Percentiles rank a stretch among this genome's conserved stretches.
phyloP scores from a whole-genome alignment of 2,329 filamentous ascomycete genomes.

The Lecanicillium sp. region DNA sequence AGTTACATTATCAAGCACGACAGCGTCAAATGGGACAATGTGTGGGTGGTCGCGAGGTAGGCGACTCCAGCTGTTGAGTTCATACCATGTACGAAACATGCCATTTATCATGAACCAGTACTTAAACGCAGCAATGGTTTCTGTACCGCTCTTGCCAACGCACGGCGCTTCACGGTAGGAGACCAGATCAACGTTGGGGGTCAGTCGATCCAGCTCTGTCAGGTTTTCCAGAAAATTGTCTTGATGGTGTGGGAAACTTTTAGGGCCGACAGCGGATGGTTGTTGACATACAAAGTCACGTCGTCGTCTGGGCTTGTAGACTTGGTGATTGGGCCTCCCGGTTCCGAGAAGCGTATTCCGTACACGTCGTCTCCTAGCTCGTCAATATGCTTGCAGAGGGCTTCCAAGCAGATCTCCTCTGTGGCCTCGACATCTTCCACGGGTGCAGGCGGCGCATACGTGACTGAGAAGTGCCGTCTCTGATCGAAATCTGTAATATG shows the following conservation, averaged over 20 bases:
- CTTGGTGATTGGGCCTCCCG: slow-evolving; percentile 6
- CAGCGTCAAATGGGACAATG: slow-evolving; percentile 22
- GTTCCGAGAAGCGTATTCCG: not conserved
- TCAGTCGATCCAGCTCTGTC: slow-evolving; percentile 18
- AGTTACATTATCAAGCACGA: slow-evolving; percentile 24
- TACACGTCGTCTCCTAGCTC: not conserved
- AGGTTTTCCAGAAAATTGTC: slow-evolving; percentile 16
- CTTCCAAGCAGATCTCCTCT: not conserved
- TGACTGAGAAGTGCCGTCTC: not conserved
- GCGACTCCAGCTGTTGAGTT: slow-evolving; percentile 24
- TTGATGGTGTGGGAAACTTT: slow-evolving; percentile 11
- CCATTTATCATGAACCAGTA: slow-evolving; percentile 21
- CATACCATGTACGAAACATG: slow-evolving; percentile 19
- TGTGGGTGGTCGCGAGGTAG: slow-evolving; percentile 26
- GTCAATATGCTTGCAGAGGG: not conserved
- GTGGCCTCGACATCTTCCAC: not conserved
- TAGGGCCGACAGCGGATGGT: slow-evolving; percentile 1
- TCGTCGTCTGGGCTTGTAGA: slow-evolving; percentile 18
- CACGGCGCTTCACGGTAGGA: slow-evolving; percentile 5
- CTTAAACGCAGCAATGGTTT: slow-evolving; percentile 20
- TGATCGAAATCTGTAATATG: not conserved
- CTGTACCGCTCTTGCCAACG: slow-evolving; percentile 1
- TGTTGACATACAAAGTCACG: slow-evolving; percentile 15
- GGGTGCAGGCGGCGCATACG: not conserved
- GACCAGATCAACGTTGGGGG: slow-evolving; percentile 17